Percentiles rank a stretch among this genome's conserved stretches.
Conservation (phyloP, 1,284 basidiomycete species). For the Boletus sp. region DNA sequence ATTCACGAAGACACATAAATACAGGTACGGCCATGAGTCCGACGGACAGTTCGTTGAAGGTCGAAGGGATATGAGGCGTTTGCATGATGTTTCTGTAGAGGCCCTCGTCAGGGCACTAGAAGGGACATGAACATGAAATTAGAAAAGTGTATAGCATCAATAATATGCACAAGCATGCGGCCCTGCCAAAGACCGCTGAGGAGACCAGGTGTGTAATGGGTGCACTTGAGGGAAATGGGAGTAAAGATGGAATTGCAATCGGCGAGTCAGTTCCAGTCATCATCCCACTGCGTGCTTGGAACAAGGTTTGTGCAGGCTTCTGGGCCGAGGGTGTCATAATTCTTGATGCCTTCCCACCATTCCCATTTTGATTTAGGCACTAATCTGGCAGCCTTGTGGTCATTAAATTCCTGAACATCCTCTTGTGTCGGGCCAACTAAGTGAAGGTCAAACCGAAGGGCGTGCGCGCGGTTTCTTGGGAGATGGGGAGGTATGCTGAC, state of each 20-base stretch:
- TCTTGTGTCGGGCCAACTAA: conserved; percentile 53
- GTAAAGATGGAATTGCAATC: conserved; percentile 52
- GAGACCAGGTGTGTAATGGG: conserved; percentile 53
- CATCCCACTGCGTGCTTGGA: conserved; percentile 54
- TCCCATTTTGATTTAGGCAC: conserved; percentile 43
- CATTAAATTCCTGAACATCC: conserved; percentile 64
- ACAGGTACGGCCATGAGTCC: conserved; percentile 48
- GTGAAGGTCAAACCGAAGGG: conserved; percentile 36
- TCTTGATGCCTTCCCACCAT: conserved; percentile 34
- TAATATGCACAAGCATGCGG: conserved; percentile 52
- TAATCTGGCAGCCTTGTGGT: conserved; percentile 37
- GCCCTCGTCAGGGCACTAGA: conserved; percentile 40
- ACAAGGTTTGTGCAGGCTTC: conserved; percentile 34
- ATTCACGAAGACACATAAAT: conserved; percentile 59
- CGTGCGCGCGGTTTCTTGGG: conserved; percentile 50
- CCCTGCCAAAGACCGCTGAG: conserved; percentile 64
- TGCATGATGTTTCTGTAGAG: conserved; percentile 42
- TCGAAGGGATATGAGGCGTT: conserved; percentile 34
- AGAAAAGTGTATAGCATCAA: conserved; percentile 7
- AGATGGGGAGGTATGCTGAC: conserved; percentile 51
- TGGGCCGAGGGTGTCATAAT: conserved; percentile 39
- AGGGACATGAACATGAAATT: conserved; percentile 14
- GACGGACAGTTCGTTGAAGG: conserved; percentile 44
- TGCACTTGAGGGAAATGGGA: conserved; percentile 44
- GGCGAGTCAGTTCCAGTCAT: conserved; percentile 59